phyloP scores from a whole-genome alignment of 2,329 filamentous ascomycete species.

The Cladophialophora exuberans region DNA sequence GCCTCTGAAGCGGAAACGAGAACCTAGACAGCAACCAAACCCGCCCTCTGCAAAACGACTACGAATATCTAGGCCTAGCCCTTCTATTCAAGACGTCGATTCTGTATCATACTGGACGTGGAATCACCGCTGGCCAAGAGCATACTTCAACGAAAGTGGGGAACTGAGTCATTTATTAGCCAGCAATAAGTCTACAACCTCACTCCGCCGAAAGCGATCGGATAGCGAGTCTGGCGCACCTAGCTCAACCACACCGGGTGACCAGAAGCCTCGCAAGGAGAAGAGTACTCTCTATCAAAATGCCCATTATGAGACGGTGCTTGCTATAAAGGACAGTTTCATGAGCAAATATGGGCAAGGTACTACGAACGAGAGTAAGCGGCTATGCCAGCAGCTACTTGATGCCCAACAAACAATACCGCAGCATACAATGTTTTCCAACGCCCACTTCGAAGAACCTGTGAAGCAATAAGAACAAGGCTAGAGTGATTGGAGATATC shows the following conservation, averaged over 20 bases:
- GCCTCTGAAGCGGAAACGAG: slow-evolving; percentile 19
- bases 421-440: not conserved
- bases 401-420: not conserved
- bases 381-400: not conserved
- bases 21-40: slow-evolving; percentile 18
- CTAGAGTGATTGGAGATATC: not conserved
- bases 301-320: slow-evolving; percentile 22
- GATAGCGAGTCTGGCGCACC: slow-evolving; percentile 25
- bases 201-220: slow-evolving; percentile 32
- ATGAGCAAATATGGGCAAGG: slow-evolving; percentile 8
- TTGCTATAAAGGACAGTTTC: slow-evolving; percentile 30
- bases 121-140: slow-evolving; percentile 35
- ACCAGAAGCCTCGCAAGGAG: slow-evolving; percentile 29
- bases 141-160: slow-evolving; percentile 33
- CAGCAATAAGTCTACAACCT: slow-evolving; percentile 28
- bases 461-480: not conserved
- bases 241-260: slow-evolving; percentile 31
- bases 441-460: not conserved
- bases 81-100: slow-evolving; percentile 30
- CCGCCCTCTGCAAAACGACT: slow-evolving; percentile 17
- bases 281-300: slow-evolving; percentile 30
- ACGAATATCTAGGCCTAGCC: slow-evolving; percentile 10
- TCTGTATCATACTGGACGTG: slow-evolving; percentile 36
- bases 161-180: slow-evolving; percentile 40
- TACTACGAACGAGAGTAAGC: not conserved